These are phyloP conservation scores for Nicotiana noctiflora DNA, from an alignment of 257 asterid genomes.

Conservation along the genomic window DNA sequence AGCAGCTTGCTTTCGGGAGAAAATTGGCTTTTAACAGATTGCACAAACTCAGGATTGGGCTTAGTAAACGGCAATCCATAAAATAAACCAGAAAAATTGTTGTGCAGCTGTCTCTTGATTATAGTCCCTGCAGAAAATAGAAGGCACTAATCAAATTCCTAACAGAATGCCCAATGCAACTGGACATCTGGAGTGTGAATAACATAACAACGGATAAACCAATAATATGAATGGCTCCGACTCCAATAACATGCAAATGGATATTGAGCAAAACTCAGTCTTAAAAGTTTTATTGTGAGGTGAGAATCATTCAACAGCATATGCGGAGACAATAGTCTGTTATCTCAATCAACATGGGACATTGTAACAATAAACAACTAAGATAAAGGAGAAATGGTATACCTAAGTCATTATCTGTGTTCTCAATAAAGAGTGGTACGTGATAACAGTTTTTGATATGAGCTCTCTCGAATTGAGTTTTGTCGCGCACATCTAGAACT, in stretches of 20 bases:
- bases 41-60: constrained; percentile 66
- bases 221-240: background rate
- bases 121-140: constrained; percentile 52
- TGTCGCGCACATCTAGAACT: constrained; percentile 74
- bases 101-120: constrained; percentile 65
- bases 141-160: background rate
- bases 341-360: background rate
- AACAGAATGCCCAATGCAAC: background rate
- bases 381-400: background rate
- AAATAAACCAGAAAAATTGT: constrained; percentile 81
- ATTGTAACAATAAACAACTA: background rate
- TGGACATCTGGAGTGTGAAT: background rate
- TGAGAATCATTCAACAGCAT: background rate
- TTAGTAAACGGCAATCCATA: constrained; percentile 84
- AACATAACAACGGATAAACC: background rate
- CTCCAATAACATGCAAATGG: background rate
- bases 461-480: constrained; percentile 67
- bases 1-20: constrained; percentile 74
- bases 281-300: background rate
- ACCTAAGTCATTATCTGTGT: constrained; percentile 80
- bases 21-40: constrained; percentile 53
- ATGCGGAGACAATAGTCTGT: background rate
- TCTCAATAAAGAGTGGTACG: constrained; percentile 66
- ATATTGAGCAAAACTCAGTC: background rate
- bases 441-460: constrained; percentile 73